Evolutionary conservation across 1,284 basidiomycete species (phyloP).

Genomic region (Cryptococcus jaspeensis): DNA sequence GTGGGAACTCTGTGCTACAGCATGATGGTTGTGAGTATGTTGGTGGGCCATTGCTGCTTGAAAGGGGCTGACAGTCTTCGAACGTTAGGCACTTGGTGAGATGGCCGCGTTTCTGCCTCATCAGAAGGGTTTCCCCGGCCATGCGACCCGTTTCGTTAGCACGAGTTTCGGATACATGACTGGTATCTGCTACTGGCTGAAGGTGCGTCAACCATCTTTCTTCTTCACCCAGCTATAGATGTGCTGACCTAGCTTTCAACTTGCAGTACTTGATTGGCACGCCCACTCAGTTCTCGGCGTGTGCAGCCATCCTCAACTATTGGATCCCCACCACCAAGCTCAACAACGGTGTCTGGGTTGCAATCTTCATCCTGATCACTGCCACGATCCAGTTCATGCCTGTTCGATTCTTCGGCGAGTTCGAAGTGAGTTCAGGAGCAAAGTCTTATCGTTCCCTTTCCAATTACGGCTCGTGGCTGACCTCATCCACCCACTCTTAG

Average conservation of each 20-base stretch:
- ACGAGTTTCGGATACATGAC: conserved; percentile 11
- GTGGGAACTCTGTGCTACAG: conserved; percentile 17
- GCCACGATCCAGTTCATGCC: conserved; percentile 18
- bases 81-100: conserved; percentile 7
- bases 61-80: too few relatives aligned
- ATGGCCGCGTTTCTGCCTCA: conserved; percentile 20
- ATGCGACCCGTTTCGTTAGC: conserved; percentile 16
- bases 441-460: too few relatives aligned
- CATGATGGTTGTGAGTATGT: conserved; percentile 16
- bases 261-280: conserved; percentile 16
- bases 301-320: conserved; percentile 26
- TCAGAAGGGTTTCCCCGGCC: conserved; percentile 18
- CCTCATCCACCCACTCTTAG: background rate
- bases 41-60: too few relatives aligned
- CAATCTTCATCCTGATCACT: conserved; percentile 19
- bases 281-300: conserved; percentile 22
- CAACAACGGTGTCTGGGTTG: conserved; percentile 10
- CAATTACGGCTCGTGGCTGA: background rate
- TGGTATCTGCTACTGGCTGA: conserved; percentile 11
- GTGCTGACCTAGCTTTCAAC: background rate
- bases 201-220: background rate
- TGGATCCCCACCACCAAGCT: conserved; percentile 22
- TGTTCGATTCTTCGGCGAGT: conserved; percentile 24
- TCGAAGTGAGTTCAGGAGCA: conserved; percentile 9
- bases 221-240: background rate